These are phyloP conservation scores for Blastobotrys parvus DNA, from an alignment of 805 yeast species.

Conservation along the genomic window DNA sequence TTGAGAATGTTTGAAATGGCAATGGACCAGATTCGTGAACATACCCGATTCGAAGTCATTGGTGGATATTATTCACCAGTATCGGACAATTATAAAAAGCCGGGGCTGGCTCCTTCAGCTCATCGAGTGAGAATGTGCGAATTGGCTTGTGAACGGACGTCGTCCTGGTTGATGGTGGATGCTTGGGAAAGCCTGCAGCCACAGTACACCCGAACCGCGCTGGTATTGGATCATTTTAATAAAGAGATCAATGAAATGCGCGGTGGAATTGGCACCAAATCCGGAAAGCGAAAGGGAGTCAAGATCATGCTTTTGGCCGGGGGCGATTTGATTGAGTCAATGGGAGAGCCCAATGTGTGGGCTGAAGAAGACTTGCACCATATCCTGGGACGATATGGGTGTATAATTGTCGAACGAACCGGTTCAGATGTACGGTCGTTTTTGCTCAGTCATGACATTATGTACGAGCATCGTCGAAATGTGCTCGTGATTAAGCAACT, in stretches of 20 bases:
- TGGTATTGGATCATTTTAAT: constrained; percentile 93
- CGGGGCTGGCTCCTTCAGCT: constrained; percentile 79
- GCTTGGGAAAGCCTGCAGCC: constrained; percentile 98
- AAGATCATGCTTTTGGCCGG: constrained; percentile 96
- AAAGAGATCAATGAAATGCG: constrained; percentile 87
- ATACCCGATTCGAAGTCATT: constrained; percentile 86
- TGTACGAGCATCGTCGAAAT: constrained; percentile 92
- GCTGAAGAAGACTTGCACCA: constrained; percentile 93
- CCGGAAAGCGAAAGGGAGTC: constrained; percentile 56
- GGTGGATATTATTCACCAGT: constrained; percentile 98
- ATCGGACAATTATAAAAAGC: constrained; percentile 78
- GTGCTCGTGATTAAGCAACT: constrained; percentile 91
- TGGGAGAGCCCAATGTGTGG: constrained; percentile 99
- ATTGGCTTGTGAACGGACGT: constrained; percentile 92
- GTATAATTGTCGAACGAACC: constrained; percentile 92
- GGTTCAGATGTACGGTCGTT: constrained; percentile 94
- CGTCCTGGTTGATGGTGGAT: constrained; percentile 97
- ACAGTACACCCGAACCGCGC: constrained; percentile 85
- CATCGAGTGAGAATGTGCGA: constrained; percentile 98
- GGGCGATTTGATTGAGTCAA: constrained; percentile 92
- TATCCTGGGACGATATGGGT: constrained; percentile 91
- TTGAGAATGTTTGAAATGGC: constrained; percentile 99
- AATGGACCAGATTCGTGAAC: constrained; percentile 82
- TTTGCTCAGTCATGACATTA: constrained; percentile 85
- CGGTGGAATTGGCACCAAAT: constrained; percentile 60